Evolutionary conservation across 148 eudicot genomes (phyloP), one percentile per base, ranked within the genome.

Genomic region (Camellia japonica): DNA sequence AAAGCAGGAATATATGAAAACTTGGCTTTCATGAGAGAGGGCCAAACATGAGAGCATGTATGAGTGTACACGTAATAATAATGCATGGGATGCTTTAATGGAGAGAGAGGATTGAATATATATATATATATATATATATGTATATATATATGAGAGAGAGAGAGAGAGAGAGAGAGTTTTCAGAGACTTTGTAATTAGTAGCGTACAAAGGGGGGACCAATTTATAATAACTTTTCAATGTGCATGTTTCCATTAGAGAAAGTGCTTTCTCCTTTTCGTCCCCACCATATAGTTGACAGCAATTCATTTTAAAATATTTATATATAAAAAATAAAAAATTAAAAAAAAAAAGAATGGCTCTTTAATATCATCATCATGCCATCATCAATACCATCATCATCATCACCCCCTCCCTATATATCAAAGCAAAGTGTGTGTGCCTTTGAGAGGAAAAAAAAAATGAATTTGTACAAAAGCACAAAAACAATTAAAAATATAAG

Each of bases 281-380:
- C 78, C 78, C 70, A 73, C 78, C n/a, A 20, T 13, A 79, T 18
- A 19, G 67, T 42, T 70, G 75, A 79, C 75, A 79, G 20, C 71
- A 63, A 12, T 41, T 12, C 6, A 47, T 4, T 47, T 47, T 5
- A 4, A 47, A 7, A 47, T 47, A 7, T 30, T 30, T 30, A 47
- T 4, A 47, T 4, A 47, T 4, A 8, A 23, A 18, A 7, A 11
- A 18, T 3, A 30, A 61, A 47, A 59, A 23, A 44, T 11, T 12
- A 15, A 46, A 0, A 6, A 20, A 38, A 20, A 52, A 14, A 49
- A n/a, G 58, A 3, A 14, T 49, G 13, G 44, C 58, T 58, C 16
- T 86, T 80, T 80, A 66, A 74, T 66, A 46, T 58, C 88, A 70
- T 86, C 88, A 86, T 83, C 62, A 71, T 61, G 65, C 18, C 84